Evolutionary conservation across 1,284 basidiomycete genomes (phyloP), one percentile per base, ranked within the genome.

Genomic region (Pseudozyma thailandica): DNA sequence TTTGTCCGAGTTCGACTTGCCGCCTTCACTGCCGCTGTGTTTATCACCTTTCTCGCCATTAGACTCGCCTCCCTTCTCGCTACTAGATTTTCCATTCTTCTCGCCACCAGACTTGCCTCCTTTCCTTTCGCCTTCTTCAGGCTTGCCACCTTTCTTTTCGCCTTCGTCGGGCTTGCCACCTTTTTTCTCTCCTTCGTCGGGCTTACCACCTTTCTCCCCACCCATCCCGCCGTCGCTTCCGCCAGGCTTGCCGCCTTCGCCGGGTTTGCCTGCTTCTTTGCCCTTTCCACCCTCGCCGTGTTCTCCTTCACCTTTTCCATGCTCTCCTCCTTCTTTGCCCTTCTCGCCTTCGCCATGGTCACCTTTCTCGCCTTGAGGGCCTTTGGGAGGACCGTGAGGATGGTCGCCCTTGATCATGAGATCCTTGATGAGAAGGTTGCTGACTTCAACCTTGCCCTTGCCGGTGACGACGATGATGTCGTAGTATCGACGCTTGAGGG

Each of bases 401-500:
- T 28, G 27, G 5, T 20, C 47, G n/a, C 28, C 26, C 16, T 52
- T 49, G 60, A 63, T 43, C 16, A 48, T 42, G 39, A 52, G 15
- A 21, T 28, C 50, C 8, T 64, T 49, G 37, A 64, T 37, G n/a
- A 37, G 47, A 27, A 50, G 33, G 12, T 33, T 25, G 6, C 27
- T 15, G 13, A 23, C 30, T 15, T 45, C 50, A 18, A 21, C 50
- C 21, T 57, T 54, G 37, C 37, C 61, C 25, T 42, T 46, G 30
- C 39, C 54, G 21, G 49, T 10, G 25, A 58, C 3, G 35, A 64
- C 13, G 20, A 64, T 37, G 25, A 58, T 45, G 33, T 57, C 61
- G 42, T 50, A 54, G 37, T 41, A 50, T 16, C 61, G 54, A 46
- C 30, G 30, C 48, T 51, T 48, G 49, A 62, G 52, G n/a, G 33